Percentiles rank a stretch among this genome's conserved stretches.
These are phyloP conservation scores for Saitozyma podzolica DNA, from an alignment of 768 basidiomycete species.

Conservation along the genomic window DNA sequence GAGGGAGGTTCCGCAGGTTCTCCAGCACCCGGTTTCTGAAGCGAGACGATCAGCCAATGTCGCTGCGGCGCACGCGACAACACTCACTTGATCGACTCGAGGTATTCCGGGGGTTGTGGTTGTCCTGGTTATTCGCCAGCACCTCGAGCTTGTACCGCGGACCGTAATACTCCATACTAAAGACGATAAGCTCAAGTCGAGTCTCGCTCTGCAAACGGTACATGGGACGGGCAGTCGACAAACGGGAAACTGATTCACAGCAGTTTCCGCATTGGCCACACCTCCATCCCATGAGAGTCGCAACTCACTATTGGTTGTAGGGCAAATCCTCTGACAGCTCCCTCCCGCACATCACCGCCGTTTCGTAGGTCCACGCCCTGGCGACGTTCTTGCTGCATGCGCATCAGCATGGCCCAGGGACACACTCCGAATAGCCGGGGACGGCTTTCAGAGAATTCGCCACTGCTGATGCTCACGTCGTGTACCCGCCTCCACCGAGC, in stretches of 20 bases:
- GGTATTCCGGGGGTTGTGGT: constrained; percentile 79
- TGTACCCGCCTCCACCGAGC: constrained; percentile 95
- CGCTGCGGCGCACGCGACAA: constrained; percentile 50
- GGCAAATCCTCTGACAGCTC: constrained; percentile 59
- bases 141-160: constrained; percentile 93
- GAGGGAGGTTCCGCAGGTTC: constrained; percentile 62
- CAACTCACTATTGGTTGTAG: constrained; percentile 53
- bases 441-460: too few relatives aligned
- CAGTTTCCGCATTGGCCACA: too few relatives aligned
- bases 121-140: constrained; percentile 88
- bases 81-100: constrained; percentile 74
- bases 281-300: too few relatives aligned
- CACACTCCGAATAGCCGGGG: neutral
- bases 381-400: constrained; percentile 76
- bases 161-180: constrained; percentile 97
- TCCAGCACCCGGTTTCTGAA: constrained; percentile 60
- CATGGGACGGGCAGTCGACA: too few relatives aligned
- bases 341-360: constrained; percentile 86
- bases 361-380: constrained; percentile 93
- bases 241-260: too few relatives aligned
- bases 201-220: neutral
- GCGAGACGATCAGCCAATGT: constrained; percentile 14
- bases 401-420: constrained; percentile 6
- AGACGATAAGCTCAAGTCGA: constrained; percentile 28
- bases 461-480: constrained; percentile 57